Base-by-base conservation (phyloP, 192 early-diverging fungal species). In the Coemansia guatemalensis region DNA sequence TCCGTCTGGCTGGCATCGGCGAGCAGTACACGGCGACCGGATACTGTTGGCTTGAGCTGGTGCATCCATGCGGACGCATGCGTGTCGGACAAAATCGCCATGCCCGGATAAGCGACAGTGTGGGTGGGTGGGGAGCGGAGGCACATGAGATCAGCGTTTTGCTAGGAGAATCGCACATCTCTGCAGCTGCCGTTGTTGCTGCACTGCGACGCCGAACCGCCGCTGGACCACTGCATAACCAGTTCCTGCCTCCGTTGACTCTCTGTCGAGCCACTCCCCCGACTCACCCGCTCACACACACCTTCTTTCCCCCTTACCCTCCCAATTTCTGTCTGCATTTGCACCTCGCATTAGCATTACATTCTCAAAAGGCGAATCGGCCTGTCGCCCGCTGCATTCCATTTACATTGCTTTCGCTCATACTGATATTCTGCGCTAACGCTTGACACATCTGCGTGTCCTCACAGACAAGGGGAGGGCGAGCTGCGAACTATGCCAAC, bases 401-500 rank as follows among this genome's bases (percentile, higher is more conserved):
- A 58, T 18, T 0, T 21, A 12, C 20, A 0, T 51, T 50, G 39
- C 29, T 14, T 18, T 24, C 32, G 21, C 25, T 48, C 14, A 1
- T 8, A 9, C 8, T 11, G 11, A 39, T 7, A 39, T 39, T 9
- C 35, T 39, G 6, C 11, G 9, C 35, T 8, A 39, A 11, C 35
- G 35, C 35, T 39, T 39, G 35, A 39, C 35, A 8, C 11, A 39
- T 39, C 9, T 39, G 35, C 11, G 35, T 39, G 35, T 7, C 4
- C 35, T 39, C 9, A 39, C 35, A 39, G 35, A 12, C 35, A 39
- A 8, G 9, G 6, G 6, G 4, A 11, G 11, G 35, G n/a, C n/a
- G n/a, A n/a, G n/a, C n/a, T 12, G 35, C 35, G 41, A 17, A 20
- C 32, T 44, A 73, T 73, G 71, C 71, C 64, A 4, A 60, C 71